Evolutionary conservation across 495 filamentous ascomycete genomes (phyloP), one percentile per base, ranked within the genome.

Genomic region (Xylaria curta): DNA sequence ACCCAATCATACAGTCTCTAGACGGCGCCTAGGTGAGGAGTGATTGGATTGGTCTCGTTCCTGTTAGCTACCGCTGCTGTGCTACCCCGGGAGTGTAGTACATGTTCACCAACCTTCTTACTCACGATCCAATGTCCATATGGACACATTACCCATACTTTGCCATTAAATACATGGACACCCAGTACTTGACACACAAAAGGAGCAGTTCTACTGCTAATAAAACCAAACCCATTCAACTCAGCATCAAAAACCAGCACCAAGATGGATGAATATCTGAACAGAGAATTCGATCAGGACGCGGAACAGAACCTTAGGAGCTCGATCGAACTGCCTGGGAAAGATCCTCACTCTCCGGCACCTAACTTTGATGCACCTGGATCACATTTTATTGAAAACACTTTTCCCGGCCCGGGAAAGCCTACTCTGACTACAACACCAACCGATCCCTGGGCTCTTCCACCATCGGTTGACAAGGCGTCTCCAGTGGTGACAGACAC

Each of bases 401-500:
- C 19, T n/a, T 49, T n/a, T 8, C 5, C 17, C 46, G 17, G 17
- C 9, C 46, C n/a, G 8, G 46, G 7, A 17, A n/a, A 21, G 46
- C 19, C 19, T 49, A 2, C 19, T 1, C 8, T 49, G 17, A 17
- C 5, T n/a, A 19, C 19, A 17, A 49, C 7, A 49, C 46, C 19
- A 49, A 88, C 91, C 17, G 85, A 89, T 3, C 95, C 95, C 0
- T 98, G 95, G 95, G 95, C 95, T 54, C 74, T 91, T 9, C 81
- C 97, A 49, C 94, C 95, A 9, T 93, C 94, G 13, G 87, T 97
- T 47, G 92, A 96, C n/a, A 94, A 91, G 78, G 86, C 90, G 0
- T 89, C 94, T 15, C 93, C 93, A 2, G 84, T 92, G 44, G 83
- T 85, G 42, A 79, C 87, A 17, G 85, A 87, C 6, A 38, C 75